phyloP scores from a whole-genome alignment of 2,329 filamentous ascomycete species.

The Neocatenulostroma microsporum region DNA sequence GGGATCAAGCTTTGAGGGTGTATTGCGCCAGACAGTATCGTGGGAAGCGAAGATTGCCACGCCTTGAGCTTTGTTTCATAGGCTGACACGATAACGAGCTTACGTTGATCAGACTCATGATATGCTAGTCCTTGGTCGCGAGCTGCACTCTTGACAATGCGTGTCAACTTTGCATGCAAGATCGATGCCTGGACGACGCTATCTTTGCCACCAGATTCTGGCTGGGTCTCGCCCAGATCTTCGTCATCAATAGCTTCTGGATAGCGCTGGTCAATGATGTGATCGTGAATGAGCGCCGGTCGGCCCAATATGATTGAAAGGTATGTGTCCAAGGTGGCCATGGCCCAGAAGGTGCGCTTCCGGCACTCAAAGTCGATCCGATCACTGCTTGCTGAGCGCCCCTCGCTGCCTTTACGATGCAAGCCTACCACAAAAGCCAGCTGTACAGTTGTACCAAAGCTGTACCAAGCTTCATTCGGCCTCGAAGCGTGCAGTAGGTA shows the following conservation, averaged over 20 bases:
- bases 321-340: constrained; percentile 35
- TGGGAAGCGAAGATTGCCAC: constrained; percentile 42
- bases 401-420: constrained; percentile 22
- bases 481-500: constrained; percentile 33
- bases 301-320: constrained; percentile 33
- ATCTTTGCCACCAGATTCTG: constrained; percentile 13
- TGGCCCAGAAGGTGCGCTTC: constrained; percentile 33
- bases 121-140: constrained; percentile 22
- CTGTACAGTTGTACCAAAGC: constrained; percentile 32
- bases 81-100: too few relatives aligned
- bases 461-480: constrained; percentile 33
- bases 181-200: constrained; percentile 28
- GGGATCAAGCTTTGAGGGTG: constrained; percentile 40
- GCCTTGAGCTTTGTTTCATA: constrained; percentile 34
- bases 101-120: constrained; percentile 14
- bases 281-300: constrained; percentile 30
- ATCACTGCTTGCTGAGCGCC: constrained; percentile 13
- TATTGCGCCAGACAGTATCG: constrained; percentile 38
- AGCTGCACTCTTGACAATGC: constrained; percentile 23
- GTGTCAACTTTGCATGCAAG: constrained; percentile 23
- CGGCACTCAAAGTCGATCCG: constrained; percentile 26
- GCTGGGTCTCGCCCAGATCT: constrained; percentile 11
- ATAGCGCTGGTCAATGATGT: constrained; percentile 25
- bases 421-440: constrained; percentile 32
- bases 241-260: constrained; percentile 26